Evolutionary conservation across 331 rosid species (phyloP), one percentile per base, ranked within the genome.

Genomic region (Cucumis variabilis): DNA sequence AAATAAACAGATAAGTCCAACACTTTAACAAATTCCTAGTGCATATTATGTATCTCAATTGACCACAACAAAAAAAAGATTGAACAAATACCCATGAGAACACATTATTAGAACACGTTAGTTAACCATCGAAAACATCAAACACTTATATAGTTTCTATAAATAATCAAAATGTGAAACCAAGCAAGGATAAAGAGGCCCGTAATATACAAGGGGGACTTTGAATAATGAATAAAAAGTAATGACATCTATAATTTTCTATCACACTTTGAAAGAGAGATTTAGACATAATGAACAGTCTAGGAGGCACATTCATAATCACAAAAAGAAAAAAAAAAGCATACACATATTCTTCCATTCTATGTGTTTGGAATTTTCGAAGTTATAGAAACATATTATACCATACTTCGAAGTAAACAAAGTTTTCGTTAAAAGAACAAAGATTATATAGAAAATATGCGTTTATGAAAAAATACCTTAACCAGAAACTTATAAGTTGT

Each of bases 101-200:
- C n/a, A n/a, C n/a, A n/a, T n/a, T n/a, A n/a, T n/a, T n/a, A n/a
- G n/a, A n/a, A n/a, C n/a, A n/a, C n/a, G n/a, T n/a, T n/a, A n/a
- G 83, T 90, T 72, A 91, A 88, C 24, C 63, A 84, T 33, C 48
- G 11, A 27, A 25, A 63, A 85, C 77, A 78, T 74, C 88, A 85
- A 85, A 84, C 88, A 87, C 6, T 55, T 7, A 62, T 68, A 68
- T 21, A 71, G 87, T 66, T 86, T 87, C 70, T 21, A 41, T 53
- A 89, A 87, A 89, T 77, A 82, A 90, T 88, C 88, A 85, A 17
- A 17, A 70, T 27, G 80, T 44, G 37, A 33, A 13, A 63, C 41
- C 53, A 81, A 28, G 51, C 27, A 82, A 21, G 50, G 44, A 80
- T 55, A 4, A 55, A n/a, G 21, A 58, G 7, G 55, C 70, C 50